Base-by-base conservation (phyloP, 352 stramenopile genomes). In the Globisporangium takayamanum region DNA sequence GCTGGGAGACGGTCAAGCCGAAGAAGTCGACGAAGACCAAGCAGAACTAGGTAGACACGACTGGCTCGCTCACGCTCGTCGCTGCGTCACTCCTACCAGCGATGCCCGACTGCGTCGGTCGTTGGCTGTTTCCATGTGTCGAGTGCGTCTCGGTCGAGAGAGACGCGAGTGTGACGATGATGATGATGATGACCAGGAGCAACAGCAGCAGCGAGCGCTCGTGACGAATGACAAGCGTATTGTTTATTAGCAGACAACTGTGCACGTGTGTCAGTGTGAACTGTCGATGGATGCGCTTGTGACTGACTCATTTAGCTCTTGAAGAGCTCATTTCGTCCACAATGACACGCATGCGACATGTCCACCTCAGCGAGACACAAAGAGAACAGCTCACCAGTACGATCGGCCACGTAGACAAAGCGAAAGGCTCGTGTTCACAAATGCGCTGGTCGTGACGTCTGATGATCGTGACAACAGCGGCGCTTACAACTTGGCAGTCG, bases 1-100 rank as follows among this genome's bases (percentile, higher is more conserved):
- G 83, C 33, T 93, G 83, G 83, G 80, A 84, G 69, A 89, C 79
- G 42, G 83, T 93, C 55, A 74, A 68, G 63, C 79, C 78, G 62
- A 92, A 90, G 74, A 80, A 78, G 63, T 41, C 56, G 49, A 62
- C 64, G 48, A 80, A 80, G 73, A 51, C 39, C 56, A 90, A 88
- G 70, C 69, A 80, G 60, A 76, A 87, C 70, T 86, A 84, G 68
- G 65, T 41, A 41, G 39, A 37, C 46, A 46, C 15, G 41, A 22
- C 16, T 26, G 11, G 41, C 52, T 20, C 22, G 26, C 14, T 37
- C 16, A 50, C 53, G 26, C 26, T 22, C n/a, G 30, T 49, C 6
- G 41, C 5, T 54, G 26, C 16, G 2, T 52, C 18, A 53, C 30
- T 39, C 3, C 45, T 50, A 28, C 10, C 20, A 25, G 12, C 39